Evolutionary conservation across 2,329 filamentous ascomycete genomes (phyloP).

Genomic region (Diaporthe vaccinii): DNA sequence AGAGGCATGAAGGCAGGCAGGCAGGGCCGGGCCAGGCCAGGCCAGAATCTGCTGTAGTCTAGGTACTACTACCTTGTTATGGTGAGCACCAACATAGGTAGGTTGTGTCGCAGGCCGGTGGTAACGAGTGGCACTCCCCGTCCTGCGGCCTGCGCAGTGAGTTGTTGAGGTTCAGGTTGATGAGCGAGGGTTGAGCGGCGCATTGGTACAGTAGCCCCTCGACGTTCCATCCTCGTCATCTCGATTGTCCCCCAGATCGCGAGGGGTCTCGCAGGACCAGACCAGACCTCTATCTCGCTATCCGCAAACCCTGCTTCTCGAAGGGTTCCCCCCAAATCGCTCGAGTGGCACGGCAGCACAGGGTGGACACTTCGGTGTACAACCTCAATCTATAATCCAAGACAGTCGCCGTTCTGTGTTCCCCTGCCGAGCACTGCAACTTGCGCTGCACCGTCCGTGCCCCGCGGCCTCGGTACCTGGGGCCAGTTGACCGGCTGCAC

Average conservation of each 20-base stretch:
- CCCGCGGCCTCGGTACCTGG: slow-evolving; percentile 29
- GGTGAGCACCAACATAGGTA: not conserved
- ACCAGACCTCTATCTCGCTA: not conserved
- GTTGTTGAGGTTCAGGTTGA: not conserved
- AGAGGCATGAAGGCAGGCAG: not conserved
- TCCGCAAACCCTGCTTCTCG: slow-evolving; percentile 21
- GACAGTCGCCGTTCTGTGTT: slow-evolving; percentile 39
- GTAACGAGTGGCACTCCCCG: not conserved
- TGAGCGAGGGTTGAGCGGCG: not conserved
- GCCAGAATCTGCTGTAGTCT: not conserved
- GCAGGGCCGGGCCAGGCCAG: not conserved
- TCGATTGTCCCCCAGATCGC: not conserved
- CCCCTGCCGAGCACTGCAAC: slow-evolving; percentile 30
- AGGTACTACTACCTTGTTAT: not conserved
- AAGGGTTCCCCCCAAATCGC: slow-evolving; percentile 25
- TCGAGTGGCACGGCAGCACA: slow-evolving; percentile 18
- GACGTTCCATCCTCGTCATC: slow-evolving; percentile 23
- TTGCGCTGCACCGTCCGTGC: slow-evolving; percentile 21
- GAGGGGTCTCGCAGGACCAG: not conserved
- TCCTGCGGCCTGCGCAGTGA: not conserved
- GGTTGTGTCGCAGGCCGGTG: not conserved
- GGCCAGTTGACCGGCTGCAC: slow-evolving; percentile 24
- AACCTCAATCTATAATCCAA: slow-evolving; percentile 39
- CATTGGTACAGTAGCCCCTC: not conserved
- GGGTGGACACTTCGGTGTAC: slow-evolving; percentile 37